A percentile compares a stretch with the other conserved stretches of the same genome.
Evolutionary conservation across 169 alveolate genomes (phyloP).

Genomic region (Plasmodium coatneyi): DNA sequence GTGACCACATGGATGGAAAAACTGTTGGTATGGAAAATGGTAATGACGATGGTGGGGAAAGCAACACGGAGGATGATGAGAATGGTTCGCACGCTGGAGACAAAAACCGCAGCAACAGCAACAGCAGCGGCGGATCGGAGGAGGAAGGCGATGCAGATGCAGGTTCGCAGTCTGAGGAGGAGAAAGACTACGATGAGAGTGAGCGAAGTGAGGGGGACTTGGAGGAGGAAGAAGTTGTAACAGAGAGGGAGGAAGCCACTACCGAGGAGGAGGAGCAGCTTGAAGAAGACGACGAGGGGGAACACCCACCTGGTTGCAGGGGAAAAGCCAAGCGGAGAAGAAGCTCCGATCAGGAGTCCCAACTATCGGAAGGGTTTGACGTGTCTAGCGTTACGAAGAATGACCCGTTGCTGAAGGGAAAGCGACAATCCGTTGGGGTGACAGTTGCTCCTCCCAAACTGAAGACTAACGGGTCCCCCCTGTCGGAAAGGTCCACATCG

Average conservation of each 20-base stretch:
- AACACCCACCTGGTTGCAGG: not conserved
- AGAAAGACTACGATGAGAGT: constrained; percentile 83
- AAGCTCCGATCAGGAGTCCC: not conserved
- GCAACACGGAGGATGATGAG: not conserved
- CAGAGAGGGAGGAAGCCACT: not conserved
- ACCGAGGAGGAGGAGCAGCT: not conserved
- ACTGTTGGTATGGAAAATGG: not conserved
- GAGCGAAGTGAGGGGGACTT: constrained; percentile 74
- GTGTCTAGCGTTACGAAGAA: not conserved
- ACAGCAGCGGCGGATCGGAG: not conserved
- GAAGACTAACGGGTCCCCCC: not conserved
- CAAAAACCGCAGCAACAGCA: not conserved
- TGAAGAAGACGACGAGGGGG: not conserved
- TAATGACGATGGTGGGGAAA: not conserved
- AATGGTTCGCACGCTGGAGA: not conserved
- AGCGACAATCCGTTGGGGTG: not conserved
- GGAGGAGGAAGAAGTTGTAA: constrained; percentile 3
- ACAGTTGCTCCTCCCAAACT: not conserved
- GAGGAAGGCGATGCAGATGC: constrained; percentile 64
- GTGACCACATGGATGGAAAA: not conserved
- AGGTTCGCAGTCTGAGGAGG: constrained; percentile 71
- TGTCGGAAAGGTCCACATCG: constrained; percentile 8
- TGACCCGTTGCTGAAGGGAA: not conserved
- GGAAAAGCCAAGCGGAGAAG: not conserved
- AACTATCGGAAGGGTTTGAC: too few relatives aligned